These are phyloP conservation scores for Exophiala sideris DNA, from an alignment of 2,329 filamentous ascomycete species.

Conservation along the genomic window DNA sequence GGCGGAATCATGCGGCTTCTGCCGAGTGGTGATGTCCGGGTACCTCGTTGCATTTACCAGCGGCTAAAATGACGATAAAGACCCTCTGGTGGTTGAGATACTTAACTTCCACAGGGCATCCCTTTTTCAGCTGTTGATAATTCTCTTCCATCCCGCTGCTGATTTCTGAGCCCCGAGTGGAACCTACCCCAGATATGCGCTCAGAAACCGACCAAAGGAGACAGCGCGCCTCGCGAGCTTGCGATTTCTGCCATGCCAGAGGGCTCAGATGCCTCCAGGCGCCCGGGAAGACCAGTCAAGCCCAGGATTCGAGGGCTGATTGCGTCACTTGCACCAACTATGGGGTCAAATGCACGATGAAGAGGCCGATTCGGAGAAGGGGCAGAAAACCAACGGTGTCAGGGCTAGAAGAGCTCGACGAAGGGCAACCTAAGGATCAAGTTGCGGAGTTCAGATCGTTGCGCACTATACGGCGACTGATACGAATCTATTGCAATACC, in stretches of 20 bases:
- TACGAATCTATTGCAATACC: constrained; percentile 7
- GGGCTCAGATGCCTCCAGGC: background rate
- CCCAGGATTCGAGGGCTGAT: background rate
- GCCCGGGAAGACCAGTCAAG: background rate
- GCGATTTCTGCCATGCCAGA: background rate
- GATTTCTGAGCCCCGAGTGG: too few relatives aligned
- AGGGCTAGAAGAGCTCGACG: background rate
- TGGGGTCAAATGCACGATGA: background rate
- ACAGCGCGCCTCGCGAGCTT: background rate
- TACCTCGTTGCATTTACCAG: too few relatives aligned
- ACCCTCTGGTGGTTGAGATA: too few relatives aligned
- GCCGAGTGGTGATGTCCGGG: too few relatives aligned
- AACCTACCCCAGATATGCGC: background rate
- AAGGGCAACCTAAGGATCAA: background rate
- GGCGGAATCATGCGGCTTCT: too few relatives aligned
- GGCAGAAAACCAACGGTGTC: background rate
- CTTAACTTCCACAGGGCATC: too few relatives aligned
- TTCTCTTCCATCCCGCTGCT: too few relatives aligned
- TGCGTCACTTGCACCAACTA: background rate
- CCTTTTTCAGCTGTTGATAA: too few relatives aligned
- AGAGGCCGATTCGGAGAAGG: background rate
- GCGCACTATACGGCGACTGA: background rate
- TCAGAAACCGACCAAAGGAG: background rate
- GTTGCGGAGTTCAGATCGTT: background rate
- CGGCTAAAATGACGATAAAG: too few relatives aligned